phyloP scores from a whole-genome alignment of 305 asterid species.

The Fraxinus xanthoxyloides region DNA sequence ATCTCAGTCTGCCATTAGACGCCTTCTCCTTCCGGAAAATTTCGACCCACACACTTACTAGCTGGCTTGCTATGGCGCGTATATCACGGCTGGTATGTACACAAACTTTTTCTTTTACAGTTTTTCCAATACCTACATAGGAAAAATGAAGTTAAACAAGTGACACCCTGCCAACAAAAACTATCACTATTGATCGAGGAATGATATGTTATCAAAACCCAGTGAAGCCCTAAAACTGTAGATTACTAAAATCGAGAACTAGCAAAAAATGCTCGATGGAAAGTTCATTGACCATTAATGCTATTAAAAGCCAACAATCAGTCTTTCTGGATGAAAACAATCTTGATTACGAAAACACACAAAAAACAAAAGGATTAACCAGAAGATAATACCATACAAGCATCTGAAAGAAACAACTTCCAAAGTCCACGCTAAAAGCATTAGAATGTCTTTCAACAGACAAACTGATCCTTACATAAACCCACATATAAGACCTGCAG shows the following conservation, averaged over 20 bases:
- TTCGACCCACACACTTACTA: conserved; percentile 93
- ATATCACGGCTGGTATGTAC: conserved; percentile 99
- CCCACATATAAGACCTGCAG: background rate
- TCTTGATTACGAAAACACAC: background rate
- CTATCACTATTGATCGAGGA: conserved; percentile 3
- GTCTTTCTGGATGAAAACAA: background rate
- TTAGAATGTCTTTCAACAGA: background rate
- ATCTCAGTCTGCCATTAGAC: conserved; percentile 58
- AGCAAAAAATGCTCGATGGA: background rate
- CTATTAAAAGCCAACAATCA: background rate
- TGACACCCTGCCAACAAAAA: conserved; percentile 7
- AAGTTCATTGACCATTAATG: background rate
- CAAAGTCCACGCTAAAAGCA: background rate
- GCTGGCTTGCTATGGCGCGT: conserved; percentile 99
- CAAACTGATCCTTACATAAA: background rate
- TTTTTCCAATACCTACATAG: conserved; percentile 81
- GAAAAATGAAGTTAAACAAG: conserved; percentile 15
- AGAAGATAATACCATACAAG: background rate
- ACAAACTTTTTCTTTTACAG: conserved; percentile 95
- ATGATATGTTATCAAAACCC: background rate
- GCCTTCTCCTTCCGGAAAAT: conserved; percentile 97
- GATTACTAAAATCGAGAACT: conserved; percentile 11
- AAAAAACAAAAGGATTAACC: background rate
- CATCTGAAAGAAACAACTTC: conserved; percentile 1
- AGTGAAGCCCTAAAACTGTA: conserved; percentile 14